Conservation (phyloP, 768 basidiomycete species). For the Austroboletus eburneus region DNA sequence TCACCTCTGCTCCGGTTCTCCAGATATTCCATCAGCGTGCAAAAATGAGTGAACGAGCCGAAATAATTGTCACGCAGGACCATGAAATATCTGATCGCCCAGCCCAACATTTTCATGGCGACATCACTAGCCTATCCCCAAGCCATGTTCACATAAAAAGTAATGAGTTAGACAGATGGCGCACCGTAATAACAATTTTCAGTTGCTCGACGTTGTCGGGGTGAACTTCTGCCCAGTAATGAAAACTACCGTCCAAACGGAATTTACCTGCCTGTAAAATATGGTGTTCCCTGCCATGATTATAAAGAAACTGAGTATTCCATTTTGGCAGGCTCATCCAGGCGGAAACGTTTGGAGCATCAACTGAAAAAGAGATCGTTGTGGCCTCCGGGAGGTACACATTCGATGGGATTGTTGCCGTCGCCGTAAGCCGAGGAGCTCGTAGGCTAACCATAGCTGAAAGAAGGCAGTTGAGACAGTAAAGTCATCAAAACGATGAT, state of each 20-base stretch:
- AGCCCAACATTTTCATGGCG: constrained; percentile 72
- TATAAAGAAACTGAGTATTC: constrained; percentile 79
- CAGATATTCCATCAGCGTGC: constrained; percentile 81
- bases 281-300: constrained; percentile 53
- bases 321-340: constrained; percentile 77
- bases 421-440: constrained; percentile 52
- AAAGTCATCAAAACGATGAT: neutral
- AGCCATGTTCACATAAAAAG: constrained; percentile 1
- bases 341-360: constrained; percentile 53
- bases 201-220: constrained; percentile 78
- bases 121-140: constrained; percentile 44
- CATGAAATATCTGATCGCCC: constrained; percentile 88
- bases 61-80: constrained; percentile 91
- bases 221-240: constrained; percentile 62
- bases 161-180: neutral
- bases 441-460: constrained; percentile 69
- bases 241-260: constrained; percentile 64
- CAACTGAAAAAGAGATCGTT: constrained; percentile 59
- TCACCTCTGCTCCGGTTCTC: constrained; percentile 56
- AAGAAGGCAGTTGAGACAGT: neutral
- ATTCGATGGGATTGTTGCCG: constrained; percentile 60
- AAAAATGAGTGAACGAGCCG: constrained; percentile 90
- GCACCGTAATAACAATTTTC: constrained; percentile 59
- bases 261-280: constrained; percentile 59
- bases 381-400: constrained; percentile 69